A percentile compares a stretch with the other conserved stretches of the same genome.
Evolutionary conservation across 208 protist species (phyloP).

Genomic region (Phytomonas francai): DNA sequence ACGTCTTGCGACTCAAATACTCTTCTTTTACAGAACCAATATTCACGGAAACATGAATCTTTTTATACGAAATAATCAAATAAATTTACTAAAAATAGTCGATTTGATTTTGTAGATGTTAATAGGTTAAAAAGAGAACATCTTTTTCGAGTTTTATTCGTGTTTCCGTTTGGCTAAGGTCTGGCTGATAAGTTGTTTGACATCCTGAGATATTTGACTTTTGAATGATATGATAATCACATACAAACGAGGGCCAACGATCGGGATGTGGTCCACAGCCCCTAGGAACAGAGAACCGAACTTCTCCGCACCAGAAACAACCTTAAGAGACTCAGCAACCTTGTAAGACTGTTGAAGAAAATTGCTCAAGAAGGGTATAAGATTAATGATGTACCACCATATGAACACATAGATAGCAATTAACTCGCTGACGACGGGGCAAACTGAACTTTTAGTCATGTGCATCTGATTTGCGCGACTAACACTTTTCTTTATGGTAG

Average conservation of each 20-base stretch:
- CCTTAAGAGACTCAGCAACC: background rate
- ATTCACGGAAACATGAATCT: background rate
- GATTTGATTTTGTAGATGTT: background rate
- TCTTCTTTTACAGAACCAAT: background rate
- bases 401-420: background rate
- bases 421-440: background rate
- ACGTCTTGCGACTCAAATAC: background rate
- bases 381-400: background rate
- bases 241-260: background rate
- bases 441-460: background rate
- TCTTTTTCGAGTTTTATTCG: background rate
- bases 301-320: background rate
- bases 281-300: background rate
- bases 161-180: background rate
- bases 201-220: background rate
- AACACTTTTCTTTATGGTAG: background rate
- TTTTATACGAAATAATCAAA: background rate
- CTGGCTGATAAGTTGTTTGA: background rate
- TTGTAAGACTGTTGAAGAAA: background rate
- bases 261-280: background rate
- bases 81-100: background rate
- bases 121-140: background rate
- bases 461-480: background rate
- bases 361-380: background rate
- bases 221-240: background rate